A percentile compares a stretch with the other conserved stretches of the same genome.
These are phyloP conservation scores for Rhodofomes roseus DNA, from an alignment of 1,284 basidiomycete species.

Conservation along the genomic window DNA sequence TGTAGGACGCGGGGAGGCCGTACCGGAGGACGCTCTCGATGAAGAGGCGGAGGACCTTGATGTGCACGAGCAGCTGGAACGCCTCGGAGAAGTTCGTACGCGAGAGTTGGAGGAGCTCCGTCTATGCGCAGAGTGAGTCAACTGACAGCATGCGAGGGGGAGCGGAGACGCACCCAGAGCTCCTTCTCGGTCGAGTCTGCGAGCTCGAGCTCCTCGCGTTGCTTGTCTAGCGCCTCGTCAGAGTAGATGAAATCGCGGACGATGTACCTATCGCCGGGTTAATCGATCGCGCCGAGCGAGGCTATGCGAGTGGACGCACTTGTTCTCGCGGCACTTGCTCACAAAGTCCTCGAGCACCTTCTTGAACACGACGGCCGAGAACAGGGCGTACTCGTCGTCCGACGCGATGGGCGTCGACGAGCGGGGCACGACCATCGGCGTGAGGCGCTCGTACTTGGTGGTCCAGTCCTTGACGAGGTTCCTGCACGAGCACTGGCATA, in stretches of 20 bases:
- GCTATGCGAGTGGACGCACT: conserved; percentile 44
- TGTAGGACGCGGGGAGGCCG: conserved; percentile 92
- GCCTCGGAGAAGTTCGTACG: conserved; percentile 97
- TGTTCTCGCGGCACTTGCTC: conserved; percentile 94
- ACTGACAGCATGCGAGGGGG: not conserved
- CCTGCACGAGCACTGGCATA: conserved; percentile 40
- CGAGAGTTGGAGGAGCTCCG: conserved; percentile 89
- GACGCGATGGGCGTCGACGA: conserved; percentile 77
- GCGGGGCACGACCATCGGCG: conserved; percentile 93
- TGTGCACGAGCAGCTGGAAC: conserved; percentile 90
- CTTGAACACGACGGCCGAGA: conserved; percentile 88
- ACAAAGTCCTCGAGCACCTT: conserved; percentile 90
- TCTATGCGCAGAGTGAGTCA: conserved; percentile 43
- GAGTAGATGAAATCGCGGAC: conserved; percentile 95
- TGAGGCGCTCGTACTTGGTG: conserved; percentile 83
- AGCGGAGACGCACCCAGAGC: conserved; percentile 74
- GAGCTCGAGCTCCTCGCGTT: conserved; percentile 77
- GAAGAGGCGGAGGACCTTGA: conserved; percentile 90
- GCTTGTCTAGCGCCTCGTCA: conserved; percentile 80
- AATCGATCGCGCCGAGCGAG: not conserved
- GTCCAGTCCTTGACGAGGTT: conserved; percentile 87
- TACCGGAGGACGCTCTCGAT: conserved; percentile 96
- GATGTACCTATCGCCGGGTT: conserved; percentile 58
- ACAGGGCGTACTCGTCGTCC: conserved; percentile 90
- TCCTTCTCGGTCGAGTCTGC: conserved; percentile 92